A percentile compares a stretch with the other conserved stretches of the same genome.
phyloP scores from a whole-genome alignment of 768 basidiomycete species.

The Pleurotus giganteus region DNA sequence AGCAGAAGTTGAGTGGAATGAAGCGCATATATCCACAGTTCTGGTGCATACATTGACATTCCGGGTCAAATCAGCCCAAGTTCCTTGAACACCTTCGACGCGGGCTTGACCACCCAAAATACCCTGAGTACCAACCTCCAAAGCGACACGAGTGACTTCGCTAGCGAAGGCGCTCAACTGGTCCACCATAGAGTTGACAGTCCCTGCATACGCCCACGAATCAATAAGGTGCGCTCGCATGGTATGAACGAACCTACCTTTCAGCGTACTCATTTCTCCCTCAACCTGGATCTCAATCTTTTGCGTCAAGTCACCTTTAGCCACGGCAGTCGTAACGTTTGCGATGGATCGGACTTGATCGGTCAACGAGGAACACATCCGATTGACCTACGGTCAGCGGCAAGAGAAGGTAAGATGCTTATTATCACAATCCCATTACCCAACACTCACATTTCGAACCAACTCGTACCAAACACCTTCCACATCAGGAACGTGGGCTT shows the following conservation, averaged over 20 bases:
- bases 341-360: slow-evolving; percentile 84
- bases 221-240: not conserved
- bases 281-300: slow-evolving; percentile 91
- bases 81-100: slow-evolving; percentile 89
- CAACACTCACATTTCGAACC: slow-evolving; percentile 63
- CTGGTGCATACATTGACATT: slow-evolving; percentile 78
- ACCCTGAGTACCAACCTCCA: slow-evolving; percentile 90
- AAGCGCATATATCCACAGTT: not conserved
- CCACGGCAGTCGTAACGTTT: slow-evolving; percentile 85
- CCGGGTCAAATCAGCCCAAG: slow-evolving; percentile 87
- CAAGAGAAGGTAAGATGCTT: not conserved
- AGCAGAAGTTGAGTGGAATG: not conserved
- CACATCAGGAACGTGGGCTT: slow-evolving; percentile 84
- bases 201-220: slow-evolving; percentile 33
- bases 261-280: slow-evolving; percentile 82
- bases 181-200: slow-evolving; percentile 95
- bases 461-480: slow-evolving; percentile 91
- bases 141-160: slow-evolving; percentile 79
- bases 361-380: slow-evolving; percentile 79
- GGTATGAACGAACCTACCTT: slow-evolving; percentile 31
- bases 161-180: slow-evolving; percentile 83
- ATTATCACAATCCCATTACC: not conserved
- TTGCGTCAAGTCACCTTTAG: slow-evolving; percentile 86
- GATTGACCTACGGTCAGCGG: slow-evolving; percentile 52
- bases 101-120: slow-evolving; percentile 89